Evolutionary conservation across 176 grass and related monocot species (phyloP), one percentile per base, ranked within the genome.

Genomic region (Bolboschoenus planiculmis): DNA sequence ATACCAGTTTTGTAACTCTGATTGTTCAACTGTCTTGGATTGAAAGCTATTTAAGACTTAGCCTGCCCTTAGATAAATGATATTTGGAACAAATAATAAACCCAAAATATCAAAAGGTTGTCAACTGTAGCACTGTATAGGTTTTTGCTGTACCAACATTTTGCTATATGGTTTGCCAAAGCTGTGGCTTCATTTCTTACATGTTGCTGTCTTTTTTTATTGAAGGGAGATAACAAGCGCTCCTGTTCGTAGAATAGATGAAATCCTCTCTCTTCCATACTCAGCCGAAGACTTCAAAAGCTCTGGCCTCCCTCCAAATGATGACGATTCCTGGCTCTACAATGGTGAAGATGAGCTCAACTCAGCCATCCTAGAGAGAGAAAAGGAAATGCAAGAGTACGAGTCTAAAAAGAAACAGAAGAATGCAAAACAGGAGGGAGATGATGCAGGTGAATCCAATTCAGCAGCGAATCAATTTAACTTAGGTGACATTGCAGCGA

Each of bases 371-470:
- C 36, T 59, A 31, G 86, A 93, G 82, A 95, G 96, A 84, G 71
- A 99, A 74, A 93, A 91, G 62, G 96, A 99, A 85, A 72, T 99
- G 71, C 92, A 93, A 89, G 89, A 87, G 36, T 93, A 95, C n/a
- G 87, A 90, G 48, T 78, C 87, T 83, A 63, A 64, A 61, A 95
- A 92, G 62, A 93, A 90, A 55, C 80, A 91, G 26, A 86, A 84
- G 56, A 98, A 90, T 82, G 56, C 43, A 61, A 81, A 84, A 80
- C 90, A 90, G 79, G 68, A 87, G 84, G 88, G 86, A 83, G 68
- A 54, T 47, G 23, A 30, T 29, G 58, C 48, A 43, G 83, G 85
- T 77, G 68, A 18, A 61, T 88, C 87, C 58, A 90, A 78, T 48
- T 84, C 87, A 27, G 65, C 86, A n/a, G 13, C 40, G 55, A 84